phyloP scores from a whole-genome alignment of 352 stramenopile species.

The Phytophthora boehmeriae region DNA sequence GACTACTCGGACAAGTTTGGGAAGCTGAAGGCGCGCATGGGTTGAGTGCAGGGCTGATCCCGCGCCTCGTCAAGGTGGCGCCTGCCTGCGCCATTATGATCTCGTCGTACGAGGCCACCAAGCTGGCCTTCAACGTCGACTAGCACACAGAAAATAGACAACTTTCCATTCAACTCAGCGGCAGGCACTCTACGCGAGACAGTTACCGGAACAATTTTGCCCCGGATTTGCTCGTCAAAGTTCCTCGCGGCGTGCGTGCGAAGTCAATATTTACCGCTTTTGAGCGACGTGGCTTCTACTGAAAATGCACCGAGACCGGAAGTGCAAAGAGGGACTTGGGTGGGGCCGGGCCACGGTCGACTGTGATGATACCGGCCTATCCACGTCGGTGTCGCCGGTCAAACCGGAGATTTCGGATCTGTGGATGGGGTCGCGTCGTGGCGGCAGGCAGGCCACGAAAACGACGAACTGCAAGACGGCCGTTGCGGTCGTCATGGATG shows the following conservation, averaged over 20 bases:
- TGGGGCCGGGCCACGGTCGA: not conserved
- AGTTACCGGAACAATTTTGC: slow-evolving; percentile 27
- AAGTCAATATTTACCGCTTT: slow-evolving; percentile 6
- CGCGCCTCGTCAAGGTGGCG: slow-evolving; percentile 73
- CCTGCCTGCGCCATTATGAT: slow-evolving; percentile 86
- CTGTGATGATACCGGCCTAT: not conserved
- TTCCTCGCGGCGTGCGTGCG: not conserved
- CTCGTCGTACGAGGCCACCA: slow-evolving; percentile 70
- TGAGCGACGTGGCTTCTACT: slow-evolving; percentile 5
- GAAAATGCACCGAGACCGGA: slow-evolving; percentile 5
- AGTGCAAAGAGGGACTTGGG: not conserved
- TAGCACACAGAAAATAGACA: slow-evolving; percentile 17
- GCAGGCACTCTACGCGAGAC: not conserved
- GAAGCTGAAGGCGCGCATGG: slow-evolving; percentile 44
- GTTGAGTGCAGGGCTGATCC: slow-evolving; percentile 52
- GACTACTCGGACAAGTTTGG: slow-evolving; percentile 62
- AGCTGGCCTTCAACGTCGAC: slow-evolving; percentile 56
- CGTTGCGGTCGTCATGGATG: no score
- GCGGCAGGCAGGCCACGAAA: not conserved
- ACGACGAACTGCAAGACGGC: no score
- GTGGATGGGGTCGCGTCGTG: slow-evolving; percentile 11
- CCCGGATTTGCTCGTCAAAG: slow-evolving; percentile 29
- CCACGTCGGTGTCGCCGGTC: not conserved
- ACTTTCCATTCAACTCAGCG: not conserved
- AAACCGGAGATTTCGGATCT: slow-evolving; percentile 6